Conservation (phyloP, 2,329 filamentous ascomycete genomes). For the Colletotrichum orchidophilum region DNA sequence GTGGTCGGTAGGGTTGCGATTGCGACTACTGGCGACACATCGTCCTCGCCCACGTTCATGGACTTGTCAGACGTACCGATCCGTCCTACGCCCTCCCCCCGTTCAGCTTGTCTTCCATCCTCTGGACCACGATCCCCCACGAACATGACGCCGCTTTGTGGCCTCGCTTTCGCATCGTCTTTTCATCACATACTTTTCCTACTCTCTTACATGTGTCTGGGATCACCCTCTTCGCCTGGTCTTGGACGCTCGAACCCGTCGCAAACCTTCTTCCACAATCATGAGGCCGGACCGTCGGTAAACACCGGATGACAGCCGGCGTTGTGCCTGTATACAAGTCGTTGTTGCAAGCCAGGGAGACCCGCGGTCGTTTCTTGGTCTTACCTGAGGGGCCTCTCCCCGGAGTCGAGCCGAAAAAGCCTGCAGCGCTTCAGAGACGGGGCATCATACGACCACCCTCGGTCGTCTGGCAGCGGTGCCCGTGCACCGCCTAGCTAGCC, state of each 20-base stretch:
- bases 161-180: background rate
- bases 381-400: slow-evolving; percentile 1
- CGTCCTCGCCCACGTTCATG: background rate
- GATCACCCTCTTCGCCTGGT: slow-evolving; percentile 3
- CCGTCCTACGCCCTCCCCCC: background rate
- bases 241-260: slow-evolving; percentile 13
- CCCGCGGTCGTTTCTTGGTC: background rate
- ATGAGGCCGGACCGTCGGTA: slow-evolving; percentile 17
- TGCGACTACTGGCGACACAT: background rate
- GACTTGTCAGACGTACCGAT: background rate
- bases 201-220: slow-evolving; percentile 2
- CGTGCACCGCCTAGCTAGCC: background rate
- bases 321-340: background rate
- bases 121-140: background rate
- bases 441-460: slow-evolving; percentile 15
- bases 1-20: background rate
- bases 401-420: background rate
- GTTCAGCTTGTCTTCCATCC: slow-evolving; percentile 8
- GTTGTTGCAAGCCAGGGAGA: background rate
- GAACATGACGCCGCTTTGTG: slow-evolving; percentile 9
- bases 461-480: background rate
- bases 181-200: background rate
- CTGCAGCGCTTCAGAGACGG: slow-evolving; percentile 16
- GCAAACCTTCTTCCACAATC: slow-evolving; percentile 4
- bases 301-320: slow-evolving; percentile 24